These are phyloP conservation scores for Canariomyces notabilis DNA, from an alignment of 2,329 filamentous ascomycete species.

Conservation along the genomic window DNA sequence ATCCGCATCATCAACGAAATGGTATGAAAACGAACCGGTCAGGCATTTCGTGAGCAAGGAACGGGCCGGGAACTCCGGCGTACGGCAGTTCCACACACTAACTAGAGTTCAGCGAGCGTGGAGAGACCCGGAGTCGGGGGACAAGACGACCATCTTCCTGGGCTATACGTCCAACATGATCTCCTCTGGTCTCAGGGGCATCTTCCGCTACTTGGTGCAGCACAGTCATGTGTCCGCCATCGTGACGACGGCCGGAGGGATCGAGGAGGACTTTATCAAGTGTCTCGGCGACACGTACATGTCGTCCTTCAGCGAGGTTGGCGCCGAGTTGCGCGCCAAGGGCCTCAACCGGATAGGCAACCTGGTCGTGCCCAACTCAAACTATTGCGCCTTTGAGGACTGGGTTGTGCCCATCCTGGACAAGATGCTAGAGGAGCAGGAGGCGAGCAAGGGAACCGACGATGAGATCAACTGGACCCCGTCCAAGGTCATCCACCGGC, in stretches of 20 bases:
- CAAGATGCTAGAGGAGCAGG: constrained; percentile 88
- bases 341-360: constrained; percentile 97
- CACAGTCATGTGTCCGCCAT: constrained; percentile 89
- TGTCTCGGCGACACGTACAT: constrained; percentile 93
- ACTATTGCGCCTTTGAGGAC: constrained; percentile 97
- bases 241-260: constrained; percentile 89
- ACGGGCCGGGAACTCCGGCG: neutral
- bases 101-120: constrained; percentile 57
- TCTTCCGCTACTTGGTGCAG: constrained; percentile 85
- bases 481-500: constrained; percentile 80
- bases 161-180: constrained; percentile 98
- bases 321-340: constrained; percentile 71
- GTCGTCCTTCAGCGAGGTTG: constrained; percentile 73
- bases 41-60: neutral
- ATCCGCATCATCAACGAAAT: constrained; percentile 92
- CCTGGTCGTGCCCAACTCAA: constrained; percentile 89
- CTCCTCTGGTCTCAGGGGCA: constrained; percentile 88
- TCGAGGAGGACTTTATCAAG: constrained; percentile 98
- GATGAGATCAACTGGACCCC: constrained; percentile 85
- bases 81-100: constrained; percentile 11
- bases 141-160: constrained; percentile 87
- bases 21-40: constrained; percentile 56
- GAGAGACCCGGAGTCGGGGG: constrained; percentile 71
- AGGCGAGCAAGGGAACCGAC: constrained; percentile 65
- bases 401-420: constrained; percentile 97